These are phyloP conservation scores for Rubus idaeus DNA, from an alignment of 306 rosid species.

Conservation along the genomic window DNA sequence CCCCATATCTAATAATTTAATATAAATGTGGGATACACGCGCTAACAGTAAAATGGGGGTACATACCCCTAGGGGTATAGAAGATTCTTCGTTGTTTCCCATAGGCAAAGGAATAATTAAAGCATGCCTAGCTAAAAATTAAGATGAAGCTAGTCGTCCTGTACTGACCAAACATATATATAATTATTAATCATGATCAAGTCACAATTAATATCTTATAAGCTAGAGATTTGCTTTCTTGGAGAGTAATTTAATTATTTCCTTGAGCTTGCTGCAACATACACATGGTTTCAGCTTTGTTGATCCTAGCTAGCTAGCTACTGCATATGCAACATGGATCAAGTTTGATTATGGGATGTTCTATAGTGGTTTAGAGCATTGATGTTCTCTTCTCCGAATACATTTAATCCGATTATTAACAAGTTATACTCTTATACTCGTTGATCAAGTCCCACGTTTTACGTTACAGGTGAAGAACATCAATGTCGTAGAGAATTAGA, in stretches of 20 bases:
- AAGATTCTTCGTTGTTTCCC: too few species aligned
- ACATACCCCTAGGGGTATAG: too few species aligned
- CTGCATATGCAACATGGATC: background rate
- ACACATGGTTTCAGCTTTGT: slow-evolving; percentile 12
- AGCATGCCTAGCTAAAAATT: too few species aligned
- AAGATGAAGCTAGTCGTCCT: background rate
- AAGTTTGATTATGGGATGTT: background rate
- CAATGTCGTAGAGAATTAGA: too few species aligned
- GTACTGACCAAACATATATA: too few species aligned
- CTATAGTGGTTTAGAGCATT: background rate
- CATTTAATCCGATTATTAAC: background rate
- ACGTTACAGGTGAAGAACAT: too few species aligned
- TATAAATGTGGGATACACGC: too few species aligned
- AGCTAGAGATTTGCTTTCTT: background rate
- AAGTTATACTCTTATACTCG: too few species aligned
- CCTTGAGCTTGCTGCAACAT: slow-evolving; percentile 5
- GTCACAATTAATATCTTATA: background rate
- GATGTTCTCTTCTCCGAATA: background rate
- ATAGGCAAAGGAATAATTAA: too few species aligned
- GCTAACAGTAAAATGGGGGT: too few species aligned
- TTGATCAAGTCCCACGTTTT: too few species aligned
- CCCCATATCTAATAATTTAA: too few species aligned
- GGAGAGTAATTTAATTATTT: background rate
- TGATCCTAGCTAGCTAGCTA: background rate
- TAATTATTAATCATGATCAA: background rate